These are phyloP conservation scores for Rhododendron henanense DNA, from an alignment of 148 eudicot genomes.

Conservation along the genomic window DNA sequence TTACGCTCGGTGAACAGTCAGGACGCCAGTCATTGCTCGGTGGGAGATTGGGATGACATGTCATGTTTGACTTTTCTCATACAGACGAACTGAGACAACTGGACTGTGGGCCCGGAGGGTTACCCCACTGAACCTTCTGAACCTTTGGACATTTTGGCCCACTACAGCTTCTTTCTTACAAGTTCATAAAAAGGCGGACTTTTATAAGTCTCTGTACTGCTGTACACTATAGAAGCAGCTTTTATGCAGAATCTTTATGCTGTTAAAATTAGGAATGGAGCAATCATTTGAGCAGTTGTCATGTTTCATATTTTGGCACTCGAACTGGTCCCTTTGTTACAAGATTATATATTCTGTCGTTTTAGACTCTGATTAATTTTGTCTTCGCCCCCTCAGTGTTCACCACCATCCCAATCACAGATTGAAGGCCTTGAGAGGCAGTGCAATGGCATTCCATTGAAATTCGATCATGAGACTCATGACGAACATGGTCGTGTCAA, in stretches of 20 bases:
- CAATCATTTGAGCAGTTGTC: not conserved
- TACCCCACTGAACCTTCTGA: too few species aligned
- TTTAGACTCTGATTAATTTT: too few species aligned
- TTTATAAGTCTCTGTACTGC: not conserved
- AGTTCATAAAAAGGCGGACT: not conserved
- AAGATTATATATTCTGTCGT: not conserved
- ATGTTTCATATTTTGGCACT: not conserved
- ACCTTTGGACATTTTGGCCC: too few species aligned
- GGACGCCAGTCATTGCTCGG: too few species aligned
- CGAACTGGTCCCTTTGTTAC: not conserved
- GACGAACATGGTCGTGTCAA: constrained; percentile 70
- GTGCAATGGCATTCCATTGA: constrained; percentile 26
- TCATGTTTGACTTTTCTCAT: too few species aligned
- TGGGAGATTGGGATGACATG: too few species aligned
- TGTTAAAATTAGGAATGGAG: not conserved
- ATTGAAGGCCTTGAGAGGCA: not conserved
- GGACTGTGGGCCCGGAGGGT: too few species aligned
- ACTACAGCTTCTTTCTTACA: not conserved
- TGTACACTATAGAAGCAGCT: not conserved
- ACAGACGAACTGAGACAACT: too few species aligned
- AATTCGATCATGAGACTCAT: constrained; percentile 30
- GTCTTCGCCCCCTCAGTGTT: not conserved
- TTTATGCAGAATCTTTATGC: not conserved
- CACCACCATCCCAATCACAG: not conserved
- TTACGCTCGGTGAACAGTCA: too few species aligned